These are phyloP conservation scores for Dioscorea cayenensis DNA, from an alignment of 116 monocot species.

Conservation along the genomic window DNA sequence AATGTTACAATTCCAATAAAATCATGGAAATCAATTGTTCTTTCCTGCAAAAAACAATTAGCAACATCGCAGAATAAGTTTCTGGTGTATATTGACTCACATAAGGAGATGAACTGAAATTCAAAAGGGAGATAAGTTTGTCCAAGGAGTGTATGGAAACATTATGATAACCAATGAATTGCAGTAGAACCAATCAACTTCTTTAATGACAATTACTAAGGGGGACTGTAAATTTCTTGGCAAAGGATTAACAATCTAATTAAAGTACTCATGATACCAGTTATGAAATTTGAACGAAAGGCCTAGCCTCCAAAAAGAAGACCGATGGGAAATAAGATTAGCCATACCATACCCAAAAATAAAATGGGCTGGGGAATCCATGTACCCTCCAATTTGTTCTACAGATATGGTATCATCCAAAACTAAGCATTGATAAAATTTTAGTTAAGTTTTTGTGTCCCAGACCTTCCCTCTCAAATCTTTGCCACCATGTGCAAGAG, in stretches of 20 bases:
- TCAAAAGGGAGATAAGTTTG: not conserved
- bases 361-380: not conserved
- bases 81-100: not conserved
- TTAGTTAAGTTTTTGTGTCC: not conserved
- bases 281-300: not conserved
- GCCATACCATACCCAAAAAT: not conserved
- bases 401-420: not conserved
- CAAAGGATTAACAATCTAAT: not conserved
- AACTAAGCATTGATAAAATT: not conserved
- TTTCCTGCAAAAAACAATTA: constrained; percentile 46
- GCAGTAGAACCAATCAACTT: too few species aligned
- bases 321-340: not conserved
- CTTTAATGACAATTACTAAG: too few species aligned
- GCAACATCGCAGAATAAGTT: not conserved
- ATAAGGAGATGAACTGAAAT: not conserved
- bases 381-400: constrained; percentile 21
- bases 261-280: not conserved
- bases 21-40: constrained; percentile 96
- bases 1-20: constrained; percentile 94
- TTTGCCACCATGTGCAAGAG: constrained; percentile 88
- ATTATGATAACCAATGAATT: too few species aligned
- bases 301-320: not conserved
- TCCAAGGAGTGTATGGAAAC: too few species aligned
- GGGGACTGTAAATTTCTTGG: too few species aligned
- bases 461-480: not conserved